Base-by-base conservation (phyloP, 2,329 filamentous ascomycete genomes). In the Aspergillus sp. region DNA sequence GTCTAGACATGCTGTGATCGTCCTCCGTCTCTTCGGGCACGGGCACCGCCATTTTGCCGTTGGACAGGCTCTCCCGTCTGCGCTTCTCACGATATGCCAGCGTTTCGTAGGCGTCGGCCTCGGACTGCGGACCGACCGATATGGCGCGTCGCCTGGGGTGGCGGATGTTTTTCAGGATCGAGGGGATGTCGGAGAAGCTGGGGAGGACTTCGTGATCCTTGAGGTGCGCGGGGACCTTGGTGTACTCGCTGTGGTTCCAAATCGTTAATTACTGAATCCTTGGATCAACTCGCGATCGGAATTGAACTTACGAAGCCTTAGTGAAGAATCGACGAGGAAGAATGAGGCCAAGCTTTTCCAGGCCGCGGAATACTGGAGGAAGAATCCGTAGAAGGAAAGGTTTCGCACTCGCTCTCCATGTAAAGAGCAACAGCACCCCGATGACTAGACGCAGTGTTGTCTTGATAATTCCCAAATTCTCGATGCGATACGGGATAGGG, bases 31-130 rank as follows among this genome's bases (percentile, higher is more conserved):
- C 58, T 24, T 73, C 70, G 39, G 62, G 68, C 59, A 54, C 58
- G 2, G 71, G 64, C 6, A 70, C 66, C 16, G 66, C 63, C 10
- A 65, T 67, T 49, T 65, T 67, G 26, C 64, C 63, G 9, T 77
- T 79, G n/a, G 80, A 82, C 24, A 82, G 77, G 67, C 85, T 88
- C 67, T 89, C 85, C 54, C 85, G 80, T 57, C 87, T 79, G 59
- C 82, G 81, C 65, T 88, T 85, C 67, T 96, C 92, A 20, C 94
- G 88, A 72, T 96, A 96, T 6, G 94, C 95, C 52, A 99, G 82
- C 20, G 92, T 92, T 79, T 99, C 95, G 77, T 97, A 96, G 24
- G 92, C 95, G 77, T 99, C 95, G 2, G 95, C 95, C 61, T 93
- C 93, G 50, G 93, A 97, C 77, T 98, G 95, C 1, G 95, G 95